These are phyloP conservation scores for Russula lepida DNA, from an alignment of 768 basidiomycete genomes.

Conservation along the genomic window DNA sequence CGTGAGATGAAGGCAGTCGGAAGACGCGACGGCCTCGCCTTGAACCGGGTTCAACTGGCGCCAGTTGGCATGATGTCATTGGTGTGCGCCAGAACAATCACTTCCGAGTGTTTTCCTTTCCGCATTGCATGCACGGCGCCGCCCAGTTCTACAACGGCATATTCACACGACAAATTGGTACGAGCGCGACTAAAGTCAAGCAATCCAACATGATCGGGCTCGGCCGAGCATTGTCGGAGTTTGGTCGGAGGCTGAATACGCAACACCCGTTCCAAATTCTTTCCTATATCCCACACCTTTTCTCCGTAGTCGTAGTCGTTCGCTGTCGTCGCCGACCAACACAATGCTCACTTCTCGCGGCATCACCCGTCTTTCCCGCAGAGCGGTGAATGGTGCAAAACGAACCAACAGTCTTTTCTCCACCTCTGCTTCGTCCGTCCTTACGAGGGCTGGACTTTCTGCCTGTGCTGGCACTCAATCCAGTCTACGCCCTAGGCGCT, in stretches of 20 bases:
- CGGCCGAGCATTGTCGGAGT: constrained; percentile 14
- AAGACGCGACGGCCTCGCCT: too few species aligned
- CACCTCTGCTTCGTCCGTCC: constrained; percentile 49
- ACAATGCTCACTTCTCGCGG: constrained; percentile 84
- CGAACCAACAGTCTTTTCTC: constrained; percentile 77
- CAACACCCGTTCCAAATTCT: neutral
- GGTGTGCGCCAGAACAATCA: neutral
- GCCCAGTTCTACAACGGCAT: neutral
- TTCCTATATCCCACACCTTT: constrained; percentile 18
- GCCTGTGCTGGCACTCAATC: constrained; percentile 38
- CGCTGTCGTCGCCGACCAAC: constrained; percentile 28
- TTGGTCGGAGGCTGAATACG: constrained; percentile 14
- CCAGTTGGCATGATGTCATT: neutral
- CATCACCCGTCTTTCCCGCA: constrained; percentile 80
- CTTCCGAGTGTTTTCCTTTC: too few species aligned
- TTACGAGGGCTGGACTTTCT: constrained; percentile 45
- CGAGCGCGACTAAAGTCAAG: neutral
- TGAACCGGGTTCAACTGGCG: neutral
- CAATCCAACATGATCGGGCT: neutral
- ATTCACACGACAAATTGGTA: neutral
- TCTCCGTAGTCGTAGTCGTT: constrained; percentile 19
- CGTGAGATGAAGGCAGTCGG: neutral
- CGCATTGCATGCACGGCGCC: neutral
- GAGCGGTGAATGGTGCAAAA: constrained; percentile 68
- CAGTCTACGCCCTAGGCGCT: constrained; percentile 41